Conservation (phyloP, 2,329 filamentous ascomycete genomes). For the Botrytis galanthina region DNA sequence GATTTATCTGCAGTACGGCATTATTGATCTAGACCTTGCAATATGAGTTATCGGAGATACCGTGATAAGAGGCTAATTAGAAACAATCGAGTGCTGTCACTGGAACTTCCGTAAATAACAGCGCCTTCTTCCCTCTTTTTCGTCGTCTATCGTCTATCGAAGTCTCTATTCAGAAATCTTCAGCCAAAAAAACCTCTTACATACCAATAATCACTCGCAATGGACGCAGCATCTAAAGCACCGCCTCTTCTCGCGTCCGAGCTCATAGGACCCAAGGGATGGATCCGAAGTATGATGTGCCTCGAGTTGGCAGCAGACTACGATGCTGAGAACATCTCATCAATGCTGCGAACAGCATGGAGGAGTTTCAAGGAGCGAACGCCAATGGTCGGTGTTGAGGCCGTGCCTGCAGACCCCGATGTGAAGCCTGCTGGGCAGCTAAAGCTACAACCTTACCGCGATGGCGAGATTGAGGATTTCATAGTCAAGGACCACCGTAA, state of each 20-base stretch:
- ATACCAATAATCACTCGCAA: neutral
- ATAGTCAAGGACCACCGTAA: conserved; percentile 11
- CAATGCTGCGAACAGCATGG: conserved; percentile 14
- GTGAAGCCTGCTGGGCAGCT: conserved; percentile 9
- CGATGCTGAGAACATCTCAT: conserved; percentile 14
- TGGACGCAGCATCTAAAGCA: conserved; percentile 12
- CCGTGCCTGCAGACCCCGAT: conserved; percentile 13
- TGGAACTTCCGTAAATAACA: neutral
- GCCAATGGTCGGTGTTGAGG: conserved; percentile 13
- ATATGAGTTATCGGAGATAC: conserved; percentile 2
- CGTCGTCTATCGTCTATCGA: neutral
- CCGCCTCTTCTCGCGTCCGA: conserved; percentile 8
- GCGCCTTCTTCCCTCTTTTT: neutral
- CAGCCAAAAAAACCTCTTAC: neutral
- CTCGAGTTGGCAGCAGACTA: conserved; percentile 14
- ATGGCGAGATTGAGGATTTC: conserved; percentile 16
- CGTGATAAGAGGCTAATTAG: neutral
- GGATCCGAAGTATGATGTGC: conserved; percentile 4
- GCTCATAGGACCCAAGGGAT: conserved; percentile 10
- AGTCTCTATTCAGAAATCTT: neutral
- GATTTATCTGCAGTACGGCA: neutral
- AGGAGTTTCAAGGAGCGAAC: conserved; percentile 9
- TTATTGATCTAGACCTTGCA: neutral
- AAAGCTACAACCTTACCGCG: conserved; percentile 9
- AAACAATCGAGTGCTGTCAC: neutral